A percentile compares a stretch with the other conserved stretches of the same genome.
phyloP scores from a whole-genome alignment of 208 protist genomes.

The Plasmodiophora brassicae region DNA sequence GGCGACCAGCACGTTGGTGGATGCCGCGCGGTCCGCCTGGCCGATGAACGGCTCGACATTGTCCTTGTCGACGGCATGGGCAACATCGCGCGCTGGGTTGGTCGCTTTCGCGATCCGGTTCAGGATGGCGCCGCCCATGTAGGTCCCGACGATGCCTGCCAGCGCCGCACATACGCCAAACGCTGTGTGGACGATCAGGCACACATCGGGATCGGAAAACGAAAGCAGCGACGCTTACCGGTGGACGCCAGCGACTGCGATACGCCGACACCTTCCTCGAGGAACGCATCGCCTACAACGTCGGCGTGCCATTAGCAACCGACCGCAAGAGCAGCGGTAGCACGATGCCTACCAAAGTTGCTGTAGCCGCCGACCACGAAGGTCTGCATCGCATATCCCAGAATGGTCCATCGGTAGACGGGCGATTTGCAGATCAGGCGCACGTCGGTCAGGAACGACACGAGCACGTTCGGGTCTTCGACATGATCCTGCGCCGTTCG shows the following conservation, averaged over 20 bases:
- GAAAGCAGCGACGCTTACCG: not conserved
- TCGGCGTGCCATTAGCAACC: not conserved
- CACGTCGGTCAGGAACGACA: not conserved
- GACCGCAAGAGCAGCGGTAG: not conserved
- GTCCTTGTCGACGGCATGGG: not conserved
- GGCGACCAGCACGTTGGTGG: not conserved
- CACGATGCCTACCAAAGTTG: not conserved
- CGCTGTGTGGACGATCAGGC: not conserved
- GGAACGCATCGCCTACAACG: not conserved
- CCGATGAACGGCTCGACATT: not conserved
- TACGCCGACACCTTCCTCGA: not conserved
- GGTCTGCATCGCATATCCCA: conserved; percentile 9
- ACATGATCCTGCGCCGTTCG: not conserved
- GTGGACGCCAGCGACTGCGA: not conserved
- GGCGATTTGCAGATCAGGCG: not conserved
- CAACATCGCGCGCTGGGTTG: not conserved
- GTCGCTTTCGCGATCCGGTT: not conserved
- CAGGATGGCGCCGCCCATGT: not conserved
- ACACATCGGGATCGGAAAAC: not conserved
- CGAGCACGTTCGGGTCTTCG: not conserved
- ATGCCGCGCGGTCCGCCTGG: not conserved
- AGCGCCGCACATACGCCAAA: not conserved
- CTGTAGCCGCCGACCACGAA: conserved; percentile 2
- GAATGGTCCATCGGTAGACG: not conserved
- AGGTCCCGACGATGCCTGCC: not conserved